Percentiles rank a stretch among this genome's conserved stretches.
These are phyloP conservation scores for Lentinus tigrinus DNA, from an alignment of 768 basidiomycete species.

Conservation along the genomic window DNA sequence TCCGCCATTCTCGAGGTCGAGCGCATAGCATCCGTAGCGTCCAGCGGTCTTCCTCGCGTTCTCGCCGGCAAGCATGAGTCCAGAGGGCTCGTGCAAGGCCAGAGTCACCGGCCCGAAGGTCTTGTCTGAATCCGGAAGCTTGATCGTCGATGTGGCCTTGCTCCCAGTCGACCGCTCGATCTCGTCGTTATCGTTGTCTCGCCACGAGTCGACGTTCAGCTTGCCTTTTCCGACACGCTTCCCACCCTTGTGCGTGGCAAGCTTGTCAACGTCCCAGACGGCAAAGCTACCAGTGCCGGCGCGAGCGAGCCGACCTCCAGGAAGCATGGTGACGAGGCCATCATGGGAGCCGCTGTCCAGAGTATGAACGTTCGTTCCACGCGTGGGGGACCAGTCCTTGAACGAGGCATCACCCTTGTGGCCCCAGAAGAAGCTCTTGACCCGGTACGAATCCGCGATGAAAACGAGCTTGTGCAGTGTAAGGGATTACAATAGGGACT, in stretches of 20 bases:
- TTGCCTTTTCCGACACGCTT: slow-evolving; percentile 1
- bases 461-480: too few species aligned
- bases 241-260: slow-evolving; percentile 30
- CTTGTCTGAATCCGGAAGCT: background rate
- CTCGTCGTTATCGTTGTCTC: slow-evolving; percentile 28
- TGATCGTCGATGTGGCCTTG: slow-evolving; percentile 10
- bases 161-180: slow-evolving; percentile 34
- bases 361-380: slow-evolving; percentile 31
- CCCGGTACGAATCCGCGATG: slow-evolving; percentile 32
- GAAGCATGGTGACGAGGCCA: slow-evolving; percentile 34
- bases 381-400: background rate
- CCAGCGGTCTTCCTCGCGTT: background rate
- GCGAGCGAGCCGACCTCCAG: slow-evolving; percentile 28
- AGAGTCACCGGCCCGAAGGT: slow-evolving; percentile 14
- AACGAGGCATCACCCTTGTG: background rate
- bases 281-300: slow-evolving; percentile 34
- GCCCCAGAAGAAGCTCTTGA: slow-evolving; percentile 39
- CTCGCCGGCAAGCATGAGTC: slow-evolving; percentile 26
- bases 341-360: slow-evolving; percentile 22
- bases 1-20: slow-evolving; percentile 36
- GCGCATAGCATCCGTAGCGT: slow-evolving; percentile 13
- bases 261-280: slow-evolving; percentile 36
- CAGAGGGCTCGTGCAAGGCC: slow-evolving; percentile 27
- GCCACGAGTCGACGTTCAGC: slow-evolving; percentile 1
- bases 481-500: too few species aligned